Conservation (phyloP, 2,329 filamentous ascomycete species). For the Colletotrichum abscissum region DNA sequence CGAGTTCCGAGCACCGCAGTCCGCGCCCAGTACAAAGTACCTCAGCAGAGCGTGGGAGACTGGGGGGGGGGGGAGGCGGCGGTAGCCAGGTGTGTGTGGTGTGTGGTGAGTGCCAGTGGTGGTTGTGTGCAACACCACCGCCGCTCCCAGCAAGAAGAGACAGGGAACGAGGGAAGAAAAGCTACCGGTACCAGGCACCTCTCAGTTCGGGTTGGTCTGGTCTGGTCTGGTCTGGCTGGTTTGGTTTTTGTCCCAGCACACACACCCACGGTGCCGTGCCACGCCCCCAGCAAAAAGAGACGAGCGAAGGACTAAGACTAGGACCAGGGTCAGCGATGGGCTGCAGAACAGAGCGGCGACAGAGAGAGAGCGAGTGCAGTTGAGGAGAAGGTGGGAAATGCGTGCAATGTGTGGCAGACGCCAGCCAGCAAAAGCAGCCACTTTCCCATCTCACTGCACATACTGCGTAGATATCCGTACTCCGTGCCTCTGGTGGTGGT, state of each 20-base stretch:
- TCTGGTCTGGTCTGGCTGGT: too few species aligned
- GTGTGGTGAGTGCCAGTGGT: background rate
- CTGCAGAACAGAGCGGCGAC: background rate
- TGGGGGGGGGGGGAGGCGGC: background rate
- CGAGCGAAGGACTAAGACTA: conserved; percentile 9
- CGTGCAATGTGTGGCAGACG: background rate
- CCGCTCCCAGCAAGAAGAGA: conserved; percentile 26
- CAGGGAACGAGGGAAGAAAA: conserved; percentile 8
- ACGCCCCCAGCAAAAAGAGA: background rate
- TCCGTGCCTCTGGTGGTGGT: background rate
- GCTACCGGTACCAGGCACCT: conserved; percentile 28
- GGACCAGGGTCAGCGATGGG: conserved; percentile 4
- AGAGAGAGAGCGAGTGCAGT: background rate
- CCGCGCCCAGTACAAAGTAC: background rate
- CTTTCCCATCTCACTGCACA: background rate
- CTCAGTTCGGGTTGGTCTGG: background rate
- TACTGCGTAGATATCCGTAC: background rate
- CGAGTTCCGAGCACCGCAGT: conserved; percentile 18
- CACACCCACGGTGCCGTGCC: background rate
- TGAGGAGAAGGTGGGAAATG: background rate
- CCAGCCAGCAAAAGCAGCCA: background rate
- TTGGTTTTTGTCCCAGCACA: background rate
- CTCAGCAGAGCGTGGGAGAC: background rate
- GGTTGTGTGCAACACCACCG: background rate
- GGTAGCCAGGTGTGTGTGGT: background rate